These are phyloP conservation scores for Echria macrotheca DNA, from an alignment of 495 filamentous ascomycete species.

Conservation along the genomic window DNA sequence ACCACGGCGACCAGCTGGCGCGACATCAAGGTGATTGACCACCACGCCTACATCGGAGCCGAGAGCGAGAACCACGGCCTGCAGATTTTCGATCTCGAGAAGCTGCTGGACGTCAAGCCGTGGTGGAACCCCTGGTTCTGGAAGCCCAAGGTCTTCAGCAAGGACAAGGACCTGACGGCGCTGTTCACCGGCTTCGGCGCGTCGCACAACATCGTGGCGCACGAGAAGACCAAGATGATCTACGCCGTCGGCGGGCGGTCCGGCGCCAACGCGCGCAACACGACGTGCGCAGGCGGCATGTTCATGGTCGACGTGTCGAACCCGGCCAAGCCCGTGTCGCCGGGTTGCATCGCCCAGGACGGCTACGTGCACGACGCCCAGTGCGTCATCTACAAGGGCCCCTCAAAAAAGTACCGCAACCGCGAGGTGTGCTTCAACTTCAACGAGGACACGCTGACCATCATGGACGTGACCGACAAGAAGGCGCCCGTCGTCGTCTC, in stretches of 20 bases:
- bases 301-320: conserved; percentile 52
- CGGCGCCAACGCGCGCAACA: conserved; percentile 41
- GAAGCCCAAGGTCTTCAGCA: conserved; percentile 19
- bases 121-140: conserved; percentile 9
- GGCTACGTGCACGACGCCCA: conserved; percentile 60
- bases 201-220: conserved; percentile 36
- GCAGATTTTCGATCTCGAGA: conserved; percentile 46
- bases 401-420: conserved; percentile 46
- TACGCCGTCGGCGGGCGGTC: conserved; percentile 46
- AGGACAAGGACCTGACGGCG: conserved; percentile 17
- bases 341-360: conserved; percentile 48
- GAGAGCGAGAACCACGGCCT: conserved; percentile 40
- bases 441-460: conserved; percentile 47
- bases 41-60: conserved; percentile 42
- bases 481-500: conserved; percentile 44
- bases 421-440: conserved; percentile 58
- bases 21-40: conserved; percentile 37
- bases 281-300: conserved; percentile 44
- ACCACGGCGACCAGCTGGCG: conserved; percentile 35
- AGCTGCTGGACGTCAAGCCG: conserved; percentile 25
- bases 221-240: conserved; percentile 38
- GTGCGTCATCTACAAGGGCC: conserved; percentile 54
- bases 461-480: conserved; percentile 53
- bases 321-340: conserved; percentile 42
- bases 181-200: conserved; percentile 19